Evolutionary conservation across 768 basidiomycete genomes (phyloP).

Genomic region (Jaapia argillacea): DNA sequence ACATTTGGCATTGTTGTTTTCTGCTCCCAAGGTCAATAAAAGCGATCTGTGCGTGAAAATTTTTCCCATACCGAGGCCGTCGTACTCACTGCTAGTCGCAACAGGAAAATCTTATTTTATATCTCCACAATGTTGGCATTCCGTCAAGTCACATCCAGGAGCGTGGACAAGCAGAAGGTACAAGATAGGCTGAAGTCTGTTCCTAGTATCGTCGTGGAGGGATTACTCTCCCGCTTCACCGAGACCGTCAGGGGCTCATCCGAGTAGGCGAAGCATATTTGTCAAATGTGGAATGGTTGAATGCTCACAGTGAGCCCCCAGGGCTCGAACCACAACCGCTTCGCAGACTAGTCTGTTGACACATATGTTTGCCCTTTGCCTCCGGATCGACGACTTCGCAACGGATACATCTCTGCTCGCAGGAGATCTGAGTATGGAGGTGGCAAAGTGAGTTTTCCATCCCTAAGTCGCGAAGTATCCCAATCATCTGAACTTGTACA

Average conservation of each 20-base stretch:
- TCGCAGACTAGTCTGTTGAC: slow-evolving; percentile 66
- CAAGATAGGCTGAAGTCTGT: slow-evolving; percentile 47
- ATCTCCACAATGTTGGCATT: slow-evolving; percentile 78
- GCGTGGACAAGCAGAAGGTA: slow-evolving; percentile 37
- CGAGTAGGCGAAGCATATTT: slow-evolving; percentile 39
- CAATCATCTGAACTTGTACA: not conserved
- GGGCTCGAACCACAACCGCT: slow-evolving; percentile 55
- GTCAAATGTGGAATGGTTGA: too few species aligned
- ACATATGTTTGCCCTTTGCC: slow-evolving; percentile 72
- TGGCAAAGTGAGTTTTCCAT: slow-evolving; percentile 43
- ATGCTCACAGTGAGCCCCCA: too few species aligned
- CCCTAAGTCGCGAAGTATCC: not conserved
- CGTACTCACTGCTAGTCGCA: not conserved
- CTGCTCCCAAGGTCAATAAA: slow-evolving; percentile 41
- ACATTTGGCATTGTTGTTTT: slow-evolving; percentile 38
- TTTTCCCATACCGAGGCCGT: not conserved
- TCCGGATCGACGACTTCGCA: slow-evolving; percentile 70
- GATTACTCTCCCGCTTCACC: slow-evolving; percentile 70
- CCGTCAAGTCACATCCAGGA: slow-evolving; percentile 31
- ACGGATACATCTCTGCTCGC: slow-evolving; percentile 62
- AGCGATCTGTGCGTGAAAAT: slow-evolving; percentile 34
- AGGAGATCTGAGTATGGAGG: slow-evolving; percentile 58
- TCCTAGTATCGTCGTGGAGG: slow-evolving; percentile 60
- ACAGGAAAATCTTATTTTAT: slow-evolving; percentile 69
- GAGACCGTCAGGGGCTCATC: slow-evolving; percentile 62